These are phyloP conservation scores for Euphorbia lathyris DNA, from an alignment of 345 rosid genomes.

Conservation along the genomic window DNA sequence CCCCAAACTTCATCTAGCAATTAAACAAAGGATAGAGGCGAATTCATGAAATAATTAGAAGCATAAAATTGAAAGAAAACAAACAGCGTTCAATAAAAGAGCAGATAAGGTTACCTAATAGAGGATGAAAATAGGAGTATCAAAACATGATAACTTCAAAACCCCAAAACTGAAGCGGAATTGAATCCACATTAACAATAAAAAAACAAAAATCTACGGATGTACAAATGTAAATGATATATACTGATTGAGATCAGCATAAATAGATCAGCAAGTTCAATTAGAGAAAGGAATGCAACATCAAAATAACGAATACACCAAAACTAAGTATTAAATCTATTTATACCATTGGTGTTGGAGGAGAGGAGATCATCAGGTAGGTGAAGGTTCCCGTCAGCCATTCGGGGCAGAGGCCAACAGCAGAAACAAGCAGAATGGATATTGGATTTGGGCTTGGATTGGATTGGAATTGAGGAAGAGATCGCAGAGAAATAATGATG, in stretches of 20 bases:
- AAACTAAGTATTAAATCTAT: too few species aligned
- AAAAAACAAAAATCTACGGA: neutral
- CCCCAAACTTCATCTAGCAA: slow-evolving; percentile 7
- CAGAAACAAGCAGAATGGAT: neutral
- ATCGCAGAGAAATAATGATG: neutral
- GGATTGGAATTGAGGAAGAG: neutral
- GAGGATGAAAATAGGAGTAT: neutral
- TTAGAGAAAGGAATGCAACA: neutral
- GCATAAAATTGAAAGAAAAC: neutral
- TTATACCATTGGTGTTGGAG: slow-evolving; percentile 21
- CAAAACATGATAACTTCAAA: neutral
- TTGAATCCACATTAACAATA: neutral
- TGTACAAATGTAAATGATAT: neutral
- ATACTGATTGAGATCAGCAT: neutral
- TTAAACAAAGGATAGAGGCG: neutral
- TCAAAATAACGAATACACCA: neutral
- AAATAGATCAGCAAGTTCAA: neutral
- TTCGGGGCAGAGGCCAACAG: slow-evolving; percentile 4
- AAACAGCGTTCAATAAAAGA: neutral
- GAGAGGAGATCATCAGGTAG: slow-evolving; percentile 30
- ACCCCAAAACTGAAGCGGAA: neutral
- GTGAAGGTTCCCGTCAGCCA: slow-evolving; percentile 27
- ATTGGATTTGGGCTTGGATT: too few species aligned
- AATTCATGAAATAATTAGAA: slow-evolving; percentile 4
- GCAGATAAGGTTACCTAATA: neutral